phyloP scores from a whole-genome alignment of 495 filamentous ascomycete species.

The Aspergillus diversus region DNA sequence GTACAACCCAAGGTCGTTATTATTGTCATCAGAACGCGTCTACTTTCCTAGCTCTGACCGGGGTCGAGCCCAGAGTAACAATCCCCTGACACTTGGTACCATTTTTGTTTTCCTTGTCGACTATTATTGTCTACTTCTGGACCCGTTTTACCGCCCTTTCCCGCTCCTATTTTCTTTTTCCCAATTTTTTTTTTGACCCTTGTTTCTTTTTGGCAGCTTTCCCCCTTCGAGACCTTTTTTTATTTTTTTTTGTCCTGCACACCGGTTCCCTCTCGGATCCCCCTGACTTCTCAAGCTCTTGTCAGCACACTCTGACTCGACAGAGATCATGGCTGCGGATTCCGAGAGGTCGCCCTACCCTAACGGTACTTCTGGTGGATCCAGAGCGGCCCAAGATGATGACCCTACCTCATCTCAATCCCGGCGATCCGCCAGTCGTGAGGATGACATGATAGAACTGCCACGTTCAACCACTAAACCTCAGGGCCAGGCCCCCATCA shows the following conservation, averaged over 20 bases:
- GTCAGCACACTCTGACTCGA: conserved; percentile 39
- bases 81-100: conserved; percentile 19
- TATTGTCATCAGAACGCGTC: conserved; percentile 19
- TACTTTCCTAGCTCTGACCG: conserved; percentile 16
- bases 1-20: conserved; percentile 30
- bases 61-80: conserved; percentile 16
- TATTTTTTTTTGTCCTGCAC: conserved; percentile 33
- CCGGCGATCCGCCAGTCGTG: conserved; percentile 33
- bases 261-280: conserved; percentile 42
- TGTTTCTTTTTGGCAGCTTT: background rate
- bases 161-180: conserved; percentile 15
- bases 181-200: background rate
- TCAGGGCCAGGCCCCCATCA: conserved; percentile 30
- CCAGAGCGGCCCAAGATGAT: conserved; percentile 36
- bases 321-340: conserved; percentile 47
- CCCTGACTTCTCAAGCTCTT: conserved; percentile 45
- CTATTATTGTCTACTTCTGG: conserved; percentile 18
- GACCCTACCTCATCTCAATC: conserved; percentile 32
- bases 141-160: conserved; percentile 35
- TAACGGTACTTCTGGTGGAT: conserved; percentile 39
- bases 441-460: conserved; percentile 38
- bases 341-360: conserved; percentile 50
- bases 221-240: conserved; percentile 28
- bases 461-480: conserved; percentile 37
- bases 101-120: conserved; percentile 12